phyloP scores from a whole-genome alignment of 768 basidiomycete genomes.

The Termitomyces sp. region DNA sequence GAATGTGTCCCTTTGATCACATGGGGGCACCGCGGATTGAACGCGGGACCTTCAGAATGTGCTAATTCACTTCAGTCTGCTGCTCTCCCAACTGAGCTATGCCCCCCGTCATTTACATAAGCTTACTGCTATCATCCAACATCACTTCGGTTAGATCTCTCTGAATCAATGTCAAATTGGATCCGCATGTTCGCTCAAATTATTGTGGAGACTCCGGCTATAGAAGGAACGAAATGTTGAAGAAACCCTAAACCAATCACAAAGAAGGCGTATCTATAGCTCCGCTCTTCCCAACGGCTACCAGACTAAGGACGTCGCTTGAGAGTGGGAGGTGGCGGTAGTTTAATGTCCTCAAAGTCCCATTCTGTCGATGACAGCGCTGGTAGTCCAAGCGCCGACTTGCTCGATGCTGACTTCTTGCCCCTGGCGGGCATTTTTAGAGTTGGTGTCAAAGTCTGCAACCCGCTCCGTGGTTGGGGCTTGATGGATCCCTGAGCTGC shows the following conservation, averaged over 20 bases:
- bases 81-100: slow-evolving; percentile 11
- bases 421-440: no score
- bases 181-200: no score
- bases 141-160: no score
- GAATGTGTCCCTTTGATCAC: no score
- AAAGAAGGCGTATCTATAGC: background rate
- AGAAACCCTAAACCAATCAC: background rate
- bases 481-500: background rate
- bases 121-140: no score
- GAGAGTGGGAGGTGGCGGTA: slow-evolving; percentile 28
- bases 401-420: slow-evolving; percentile 5
- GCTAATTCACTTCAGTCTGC: slow-evolving; percentile 12
- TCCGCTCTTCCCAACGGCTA: background rate
- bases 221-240: background rate
- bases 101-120: no score
- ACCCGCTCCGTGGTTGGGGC: background rate
- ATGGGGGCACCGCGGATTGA: slow-evolving; percentile 10
- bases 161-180: no score
- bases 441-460: background rate
- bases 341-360: slow-evolving; percentile 44
- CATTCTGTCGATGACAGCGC: slow-evolving; percentile 45
- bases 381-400: slow-evolving; percentile 35
- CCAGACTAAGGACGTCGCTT: background rate
- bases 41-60: slow-evolving; percentile 11
- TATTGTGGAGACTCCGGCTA: no score